Conservation (phyloP, 192 early-diverging fungal species). For the Rhizophagus sp. region DNA sequence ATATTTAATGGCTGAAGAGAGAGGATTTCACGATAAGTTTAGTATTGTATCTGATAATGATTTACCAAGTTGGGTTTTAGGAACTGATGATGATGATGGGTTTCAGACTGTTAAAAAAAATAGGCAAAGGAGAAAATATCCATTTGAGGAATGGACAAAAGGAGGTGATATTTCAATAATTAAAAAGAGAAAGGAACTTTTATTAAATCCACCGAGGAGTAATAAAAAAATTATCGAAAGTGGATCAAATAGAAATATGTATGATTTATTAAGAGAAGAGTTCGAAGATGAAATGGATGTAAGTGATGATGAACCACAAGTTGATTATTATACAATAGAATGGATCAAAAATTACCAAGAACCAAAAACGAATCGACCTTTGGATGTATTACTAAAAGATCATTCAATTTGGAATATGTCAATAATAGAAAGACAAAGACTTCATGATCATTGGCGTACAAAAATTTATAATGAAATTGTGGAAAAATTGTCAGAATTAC, state of each 20-base stretch:
- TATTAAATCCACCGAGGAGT: background rate
- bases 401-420: slow-evolving; percentile 54
- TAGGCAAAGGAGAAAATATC: background rate
- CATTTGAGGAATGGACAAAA: background rate
- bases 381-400: background rate
- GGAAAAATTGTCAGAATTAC: slow-evolving; percentile 26
- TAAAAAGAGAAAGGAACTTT: background rate
- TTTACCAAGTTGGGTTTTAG: background rate
- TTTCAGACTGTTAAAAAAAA: no score
- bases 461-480: slow-evolving; percentile 34
- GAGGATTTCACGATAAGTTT: background rate
- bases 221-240: no score
- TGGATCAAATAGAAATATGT: no score
- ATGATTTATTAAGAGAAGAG: no score
- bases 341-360: background rate
- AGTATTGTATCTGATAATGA: background rate
- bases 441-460: slow-evolving; percentile 41
- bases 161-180: background rate
- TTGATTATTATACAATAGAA: background rate
- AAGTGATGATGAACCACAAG: background rate
- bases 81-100: background rate
- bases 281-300: no score
- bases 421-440: slow-evolving; percentile 37
- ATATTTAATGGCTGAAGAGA: slow-evolving; percentile 12
- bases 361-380: background rate